Percentiles rank a stretch among this genome's conserved stretches.
Conservation (phyloP, 768 basidiomycete species). For the Kondoa subrosea region DNA sequence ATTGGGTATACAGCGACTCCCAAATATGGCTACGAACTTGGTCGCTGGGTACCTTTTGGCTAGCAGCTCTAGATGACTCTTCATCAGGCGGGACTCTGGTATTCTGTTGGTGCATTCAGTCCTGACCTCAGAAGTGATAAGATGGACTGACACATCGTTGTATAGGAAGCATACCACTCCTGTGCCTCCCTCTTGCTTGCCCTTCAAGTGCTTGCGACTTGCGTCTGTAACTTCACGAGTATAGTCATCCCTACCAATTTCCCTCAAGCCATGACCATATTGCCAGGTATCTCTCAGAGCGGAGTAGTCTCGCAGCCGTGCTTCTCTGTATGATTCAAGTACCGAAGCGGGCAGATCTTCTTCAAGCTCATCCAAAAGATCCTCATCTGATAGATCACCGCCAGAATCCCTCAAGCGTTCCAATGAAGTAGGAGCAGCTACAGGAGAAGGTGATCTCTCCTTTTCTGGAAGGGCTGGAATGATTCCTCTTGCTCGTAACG, state of each 20-base stretch:
- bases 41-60: conserved; percentile 73
- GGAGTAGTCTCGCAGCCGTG: conserved; percentile 49
- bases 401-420: conserved; percentile 22
- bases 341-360: conserved; percentile 28
- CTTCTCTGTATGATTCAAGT: conserved; percentile 49
- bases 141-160: conserved; percentile 66
- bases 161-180: conserved; percentile 88
- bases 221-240: conserved; percentile 88
- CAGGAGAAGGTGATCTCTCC: conserved; percentile 27
- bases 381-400: conserved; percentile 23
- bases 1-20: conserved; percentile 68
- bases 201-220: conserved; percentile 48
- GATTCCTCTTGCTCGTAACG: conserved; percentile 37
- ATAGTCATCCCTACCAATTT: conserved; percentile 83
- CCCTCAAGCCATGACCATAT: conserved; percentile 62
- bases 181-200: conserved; percentile 55
- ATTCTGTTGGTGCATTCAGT: conserved; percentile 41
- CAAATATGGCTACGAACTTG: conserved; percentile 90
- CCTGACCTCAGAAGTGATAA: conserved; percentile 1
- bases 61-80: conserved; percentile 49
- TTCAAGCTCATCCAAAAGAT: conserved; percentile 20
- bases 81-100: conserved; percentile 60
- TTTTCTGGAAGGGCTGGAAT: conserved; percentile 33
- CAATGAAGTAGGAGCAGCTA: conserved; percentile 9
- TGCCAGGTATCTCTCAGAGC: conserved; percentile 42